phyloP scores from a whole-genome alignment of 306 rosid species.

The Biancaea sappan region DNA sequence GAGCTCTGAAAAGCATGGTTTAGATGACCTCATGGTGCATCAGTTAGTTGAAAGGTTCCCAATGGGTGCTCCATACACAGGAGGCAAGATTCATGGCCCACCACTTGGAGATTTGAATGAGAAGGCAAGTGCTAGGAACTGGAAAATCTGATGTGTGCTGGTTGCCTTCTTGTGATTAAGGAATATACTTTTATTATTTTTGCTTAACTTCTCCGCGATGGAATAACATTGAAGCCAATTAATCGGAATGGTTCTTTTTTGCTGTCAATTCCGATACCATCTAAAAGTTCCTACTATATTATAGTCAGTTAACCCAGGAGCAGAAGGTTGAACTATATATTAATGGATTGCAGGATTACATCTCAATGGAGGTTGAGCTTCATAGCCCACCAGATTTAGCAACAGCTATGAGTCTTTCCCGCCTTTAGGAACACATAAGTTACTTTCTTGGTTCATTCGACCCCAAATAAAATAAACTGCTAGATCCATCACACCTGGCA shows the following conservation, averaged over 20 bases:
- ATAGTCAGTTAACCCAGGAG: no score
- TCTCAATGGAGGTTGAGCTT: no score
- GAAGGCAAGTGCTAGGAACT: conserved; percentile 64
- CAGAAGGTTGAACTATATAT: no score
- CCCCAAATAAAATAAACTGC: no score
- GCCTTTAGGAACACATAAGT: no score
- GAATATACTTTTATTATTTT: background rate
- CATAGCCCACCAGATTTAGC: no score
- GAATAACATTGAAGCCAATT: conserved; percentile 24
- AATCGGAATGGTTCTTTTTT: background rate
- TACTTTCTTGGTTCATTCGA: no score
- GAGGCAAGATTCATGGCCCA: conserved; percentile 89
- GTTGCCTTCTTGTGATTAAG: conserved; percentile 13
- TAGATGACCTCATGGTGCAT: conserved; percentile 85
- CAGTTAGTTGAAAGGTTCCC: conserved; percentile 88
- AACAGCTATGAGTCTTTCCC: no score
- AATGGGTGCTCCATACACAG: conserved; percentile 88
- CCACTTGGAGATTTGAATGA: conserved; percentile 86
- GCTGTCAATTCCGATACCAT: background rate
- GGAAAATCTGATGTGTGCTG: conserved; percentile 23
- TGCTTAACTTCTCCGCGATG: conserved; percentile 14
- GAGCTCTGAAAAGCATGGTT: conserved; percentile 93
- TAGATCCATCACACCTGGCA: no score
- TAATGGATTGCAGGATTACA: no score
- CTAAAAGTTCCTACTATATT: conserved; percentile 1